Conservation (phyloP, 2,329 filamentous ascomycete species). For the Fusarium nanum region DNA sequence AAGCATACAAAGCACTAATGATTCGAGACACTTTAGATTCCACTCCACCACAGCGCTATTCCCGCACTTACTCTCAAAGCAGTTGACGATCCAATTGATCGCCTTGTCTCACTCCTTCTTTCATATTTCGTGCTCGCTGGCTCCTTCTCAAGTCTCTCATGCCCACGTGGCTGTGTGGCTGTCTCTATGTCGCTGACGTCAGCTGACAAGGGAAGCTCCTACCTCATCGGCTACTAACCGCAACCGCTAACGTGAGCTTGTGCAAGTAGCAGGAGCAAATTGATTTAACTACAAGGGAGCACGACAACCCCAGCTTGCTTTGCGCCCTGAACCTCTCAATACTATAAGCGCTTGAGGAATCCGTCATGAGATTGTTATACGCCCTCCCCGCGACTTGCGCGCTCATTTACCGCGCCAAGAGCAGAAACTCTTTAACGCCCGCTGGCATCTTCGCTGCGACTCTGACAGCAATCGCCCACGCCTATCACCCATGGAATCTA, state of each 20-base stretch:
- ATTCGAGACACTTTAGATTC: not conserved
- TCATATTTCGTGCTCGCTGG: not conserved
- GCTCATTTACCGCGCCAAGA: slow-evolving; percentile 75
- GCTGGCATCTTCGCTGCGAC: slow-evolving; percentile 77
- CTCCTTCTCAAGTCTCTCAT: not conserved
- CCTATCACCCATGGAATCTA: slow-evolving; percentile 92
- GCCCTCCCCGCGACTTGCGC: slow-evolving; percentile 68
- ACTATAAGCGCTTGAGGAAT: slow-evolving; percentile 20
- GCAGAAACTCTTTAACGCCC: slow-evolving; percentile 81
- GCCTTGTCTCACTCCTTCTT: not conserved
- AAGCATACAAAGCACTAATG: not conserved
- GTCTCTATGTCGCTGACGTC: slow-evolving; percentile 30
- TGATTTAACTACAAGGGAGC: slow-evolving; percentile 18
- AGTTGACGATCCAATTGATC: not conserved
- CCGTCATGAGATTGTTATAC: slow-evolving; percentile 67
- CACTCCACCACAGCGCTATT: no score
- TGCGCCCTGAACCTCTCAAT: slow-evolving; percentile 4
- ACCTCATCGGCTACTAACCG: slow-evolving; percentile 1
- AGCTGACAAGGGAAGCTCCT: slow-evolving; percentile 34
- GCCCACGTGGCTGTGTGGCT: slow-evolving; percentile 2
- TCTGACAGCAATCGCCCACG: slow-evolving; percentile 81
- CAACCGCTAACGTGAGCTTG: slow-evolving; percentile 16
- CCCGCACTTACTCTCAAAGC: not conserved
- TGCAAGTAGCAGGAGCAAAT: slow-evolving; percentile 4
- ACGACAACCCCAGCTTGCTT: slow-evolving; percentile 2